A percentile compares a stretch with the other conserved stretches of the same genome.
phyloP scores from a whole-genome alignment of 1,284 basidiomycete species.

The Apiotrichum mycotoxinovorans region DNA sequence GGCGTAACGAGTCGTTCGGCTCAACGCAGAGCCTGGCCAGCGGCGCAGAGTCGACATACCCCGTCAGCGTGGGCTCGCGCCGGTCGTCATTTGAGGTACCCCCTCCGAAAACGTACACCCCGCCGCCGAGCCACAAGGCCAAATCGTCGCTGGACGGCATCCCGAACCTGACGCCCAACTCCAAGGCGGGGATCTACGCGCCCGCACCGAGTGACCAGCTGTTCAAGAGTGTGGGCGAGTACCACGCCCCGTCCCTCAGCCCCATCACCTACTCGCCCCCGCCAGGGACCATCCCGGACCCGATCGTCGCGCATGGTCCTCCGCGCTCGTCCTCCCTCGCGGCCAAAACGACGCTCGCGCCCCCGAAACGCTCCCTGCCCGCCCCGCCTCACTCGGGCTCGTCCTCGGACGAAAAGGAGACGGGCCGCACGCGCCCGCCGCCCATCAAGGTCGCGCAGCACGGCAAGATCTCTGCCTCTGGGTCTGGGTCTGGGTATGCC shows the following conservation, averaged over 20 bases:
- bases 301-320: not conserved
- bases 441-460: not conserved
- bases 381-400: no score
- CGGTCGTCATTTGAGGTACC: slow-evolving; percentile 1
- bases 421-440: not conserved
- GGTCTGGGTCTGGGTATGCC: not conserved
- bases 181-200: not conserved
- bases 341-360: not conserved
- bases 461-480: not conserved
- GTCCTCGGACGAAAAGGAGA: not conserved
- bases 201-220: not conserved
- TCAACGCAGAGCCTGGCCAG: not conserved
- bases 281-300: not conserved
- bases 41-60: not conserved
- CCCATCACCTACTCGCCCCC: not conserved
- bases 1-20: not conserved
- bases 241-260: not conserved
- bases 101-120: not conserved
- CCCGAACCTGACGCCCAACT: slow-evolving; percentile 5
- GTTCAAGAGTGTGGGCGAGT: not conserved
- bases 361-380: not conserved
- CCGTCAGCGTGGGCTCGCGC: not conserved
- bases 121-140: not conserved
- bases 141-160: not conserved
- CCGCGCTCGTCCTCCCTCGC: not conserved